These are phyloP conservation scores for Stemphylium lycopersici DNA, from an alignment of 2,329 filamentous ascomycete genomes.

Conservation along the genomic window DNA sequence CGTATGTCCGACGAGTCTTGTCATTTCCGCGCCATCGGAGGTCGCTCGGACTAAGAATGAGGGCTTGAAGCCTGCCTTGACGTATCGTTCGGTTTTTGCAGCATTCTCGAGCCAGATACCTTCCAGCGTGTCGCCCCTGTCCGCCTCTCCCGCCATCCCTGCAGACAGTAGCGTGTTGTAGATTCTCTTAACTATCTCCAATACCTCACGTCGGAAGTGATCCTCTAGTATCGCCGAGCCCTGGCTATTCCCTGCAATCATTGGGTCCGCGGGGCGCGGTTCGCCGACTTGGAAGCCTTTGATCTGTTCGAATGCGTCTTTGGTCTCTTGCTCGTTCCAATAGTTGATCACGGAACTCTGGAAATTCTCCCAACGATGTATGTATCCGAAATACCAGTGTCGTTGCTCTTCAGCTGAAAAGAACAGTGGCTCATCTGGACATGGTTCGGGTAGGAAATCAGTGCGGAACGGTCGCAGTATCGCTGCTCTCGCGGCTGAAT, in stretches of 20 bases:
- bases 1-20: slow-evolving; percentile 23
- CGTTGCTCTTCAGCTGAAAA: slow-evolving; percentile 6
- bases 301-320: slow-evolving; percentile 13
- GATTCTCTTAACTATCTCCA: slow-evolving; percentile 8
- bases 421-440: slow-evolving; percentile 12
- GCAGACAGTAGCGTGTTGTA: slow-evolving; percentile 12
- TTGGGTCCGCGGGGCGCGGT: neutral
- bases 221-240: slow-evolving; percentile 1
- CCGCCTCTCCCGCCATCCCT: neutral
- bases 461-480: neutral
- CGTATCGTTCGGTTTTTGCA: neutral
- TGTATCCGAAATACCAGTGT: slow-evolving; percentile 25
- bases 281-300: neutral
- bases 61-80: slow-evolving; percentile 8
- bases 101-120: slow-evolving; percentile 7
- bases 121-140: neutral
- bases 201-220: slow-evolving; percentile 15
- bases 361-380: slow-evolving; percentile 20
- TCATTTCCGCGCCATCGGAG: neutral
- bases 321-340: slow-evolving; percentile 2
- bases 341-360: neutral
- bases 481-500: neutral
- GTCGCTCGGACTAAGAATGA: slow-evolving; percentile 18
- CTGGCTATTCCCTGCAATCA: neutral
- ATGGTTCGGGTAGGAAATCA: neutral